Percentiles rank a stretch among this genome's conserved stretches.
These are phyloP conservation scores for Trichoderma sp. DNA, from an alignment of 2,329 filamentous ascomycete genomes.

Conservation along the genomic window DNA sequence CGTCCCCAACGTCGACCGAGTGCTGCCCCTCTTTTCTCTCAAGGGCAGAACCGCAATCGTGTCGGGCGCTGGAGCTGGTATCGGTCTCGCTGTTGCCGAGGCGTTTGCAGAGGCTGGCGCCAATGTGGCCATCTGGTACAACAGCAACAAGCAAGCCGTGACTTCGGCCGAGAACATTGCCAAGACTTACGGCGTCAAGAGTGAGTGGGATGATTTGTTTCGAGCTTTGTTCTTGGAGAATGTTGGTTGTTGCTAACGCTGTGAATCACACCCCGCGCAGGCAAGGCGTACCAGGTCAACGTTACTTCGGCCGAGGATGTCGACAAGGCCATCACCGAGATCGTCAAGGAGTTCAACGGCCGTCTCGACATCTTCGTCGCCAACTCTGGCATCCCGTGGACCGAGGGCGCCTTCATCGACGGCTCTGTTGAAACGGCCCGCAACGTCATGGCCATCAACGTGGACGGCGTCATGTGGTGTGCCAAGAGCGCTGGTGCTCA, in stretches of 20 bases:
- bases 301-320: constrained; percentile 53
- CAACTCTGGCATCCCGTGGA: constrained; percentile 75
- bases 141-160: constrained; percentile 63
- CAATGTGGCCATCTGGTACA: constrained; percentile 71
- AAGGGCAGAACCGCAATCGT: constrained; percentile 69
- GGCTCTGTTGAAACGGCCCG: constrained; percentile 62
- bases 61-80: constrained; percentile 63
- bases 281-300: constrained; percentile 54
- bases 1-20: constrained; percentile 45
- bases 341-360: constrained; percentile 66
- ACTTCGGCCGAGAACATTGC: constrained; percentile 62
- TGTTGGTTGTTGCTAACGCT: neutral
- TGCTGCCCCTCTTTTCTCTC: constrained; percentile 66
- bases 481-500: constrained; percentile 66
- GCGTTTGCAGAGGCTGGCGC: constrained; percentile 67
- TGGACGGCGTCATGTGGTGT: constrained; percentile 77
- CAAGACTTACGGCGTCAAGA: constrained; percentile 64
- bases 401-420: constrained; percentile 64
- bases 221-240: neutral
- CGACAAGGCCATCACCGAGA: constrained; percentile 48
- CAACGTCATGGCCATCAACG: constrained; percentile 66
- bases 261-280: constrained; percentile 1
- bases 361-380: constrained; percentile 76
- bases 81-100: constrained; percentile 63
- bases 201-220: constrained; percentile 42